Base-by-base conservation (phyloP, 345 rosid genomes). In the Corchorus olitorius region DNA sequence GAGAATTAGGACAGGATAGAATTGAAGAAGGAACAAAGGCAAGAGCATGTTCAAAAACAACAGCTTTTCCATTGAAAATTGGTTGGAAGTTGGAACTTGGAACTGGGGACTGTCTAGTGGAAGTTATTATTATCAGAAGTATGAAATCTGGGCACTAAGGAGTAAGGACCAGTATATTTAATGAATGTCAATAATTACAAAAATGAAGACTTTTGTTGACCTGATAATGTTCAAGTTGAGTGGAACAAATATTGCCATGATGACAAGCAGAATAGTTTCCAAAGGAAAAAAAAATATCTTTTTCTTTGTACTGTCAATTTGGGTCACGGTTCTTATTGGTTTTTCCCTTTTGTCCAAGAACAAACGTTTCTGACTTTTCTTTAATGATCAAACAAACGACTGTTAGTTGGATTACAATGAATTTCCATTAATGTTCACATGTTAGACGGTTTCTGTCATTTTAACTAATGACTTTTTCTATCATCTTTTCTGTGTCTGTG, bases 381-480 rank as follows among this genome's bases (percentile, higher is more conserved):
- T 16, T 34, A 9, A 22, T 52, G 27, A 27, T 50, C 59, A 33
- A 33, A 2, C 58, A 46, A 33, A 2, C 58, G 22, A 6, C 15
- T 13, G 56, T 33, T 33, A 1, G 22, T 20, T 49, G 56, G 39
- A 15, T 49, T n/a, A 68, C n/a, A 7, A 50, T 33, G 73, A 50
- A 3, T 7, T 49, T 49, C 6, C 7, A 33, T 50, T 70, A 33
- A 50, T 70, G 34, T 50, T 70, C 46, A 70, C 27, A 60, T 6
- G 16, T 22, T 2, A 27, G 27, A 52, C 7, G 4, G 60, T 70
- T 70, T 70, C 73, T 52, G 73, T 70, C 73, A 5, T 70, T 70
- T 50, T 50, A 52, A 17, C 11, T 12, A 52, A 0, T 8, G 60
- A 69, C 22, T 14, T 70, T 56, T 15, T 60, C 9, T 60, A 4